These are phyloP conservation scores for Candida railenensis DNA, from an alignment of 805 yeast genomes.

Conservation along the genomic window DNA sequence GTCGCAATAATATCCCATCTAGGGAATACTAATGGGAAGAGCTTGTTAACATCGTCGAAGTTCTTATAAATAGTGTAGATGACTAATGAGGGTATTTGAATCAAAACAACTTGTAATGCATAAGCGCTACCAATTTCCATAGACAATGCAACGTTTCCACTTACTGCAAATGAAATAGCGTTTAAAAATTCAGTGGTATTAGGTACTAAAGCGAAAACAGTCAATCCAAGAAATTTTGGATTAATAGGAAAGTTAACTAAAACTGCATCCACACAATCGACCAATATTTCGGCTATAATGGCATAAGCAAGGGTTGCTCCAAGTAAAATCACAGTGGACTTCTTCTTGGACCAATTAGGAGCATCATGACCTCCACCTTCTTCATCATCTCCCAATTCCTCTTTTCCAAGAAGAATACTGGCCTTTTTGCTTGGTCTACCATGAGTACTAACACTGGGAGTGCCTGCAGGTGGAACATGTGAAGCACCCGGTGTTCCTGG, in stretches of 20 bases:
- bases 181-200: constrained; percentile 95
- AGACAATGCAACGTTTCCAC: constrained; percentile 93
- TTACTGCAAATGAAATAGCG: constrained; percentile 94
- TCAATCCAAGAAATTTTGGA: constrained; percentile 89
- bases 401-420: not conserved
- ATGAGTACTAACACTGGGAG: not conserved
- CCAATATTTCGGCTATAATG: constrained; percentile 88
- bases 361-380: constrained; percentile 84
- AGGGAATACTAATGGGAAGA: constrained; percentile 87
- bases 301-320: constrained; percentile 89
- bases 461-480: no score
- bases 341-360: constrained; percentile 91
- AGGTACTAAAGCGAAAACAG: constrained; percentile 94
- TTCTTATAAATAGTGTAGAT: constrained; percentile 60
- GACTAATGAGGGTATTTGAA: constrained; percentile 91
- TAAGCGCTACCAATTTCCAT: constrained; percentile 99
- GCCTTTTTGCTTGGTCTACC: not conserved
- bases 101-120: constrained; percentile 89
- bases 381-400: constrained; percentile 20
- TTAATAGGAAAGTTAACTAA: constrained; percentile 74
- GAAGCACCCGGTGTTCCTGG: no score
- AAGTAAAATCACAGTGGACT: constrained; percentile 78
- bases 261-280: constrained; percentile 89
- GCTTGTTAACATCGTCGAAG: constrained; percentile 38
- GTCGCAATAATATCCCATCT: constrained; percentile 92